Conservation (phyloP, 495 filamentous ascomycete species). For the Penicillium paxilli region DNA sequence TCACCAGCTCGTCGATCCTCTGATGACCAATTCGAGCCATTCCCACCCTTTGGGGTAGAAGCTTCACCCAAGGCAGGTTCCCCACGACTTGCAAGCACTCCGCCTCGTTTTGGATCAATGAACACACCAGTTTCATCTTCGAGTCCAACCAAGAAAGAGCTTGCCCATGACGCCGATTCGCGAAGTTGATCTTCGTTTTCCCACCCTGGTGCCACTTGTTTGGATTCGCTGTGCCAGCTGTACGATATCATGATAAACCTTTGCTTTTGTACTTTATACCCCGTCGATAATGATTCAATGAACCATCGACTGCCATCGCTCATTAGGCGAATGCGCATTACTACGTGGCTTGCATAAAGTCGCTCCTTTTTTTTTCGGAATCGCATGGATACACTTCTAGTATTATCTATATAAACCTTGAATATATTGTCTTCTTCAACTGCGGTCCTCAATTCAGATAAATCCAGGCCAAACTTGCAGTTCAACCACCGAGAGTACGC, state of each 20-base stretch:
- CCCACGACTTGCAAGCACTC: slow-evolving; percentile 1
- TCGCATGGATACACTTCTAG: neutral
- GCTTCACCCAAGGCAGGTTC: slow-evolving; percentile 4
- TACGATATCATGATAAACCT: slow-evolving; percentile 37
- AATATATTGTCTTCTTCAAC: neutral
- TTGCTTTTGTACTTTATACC: slow-evolving; percentile 22
- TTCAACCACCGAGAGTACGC: too few relatives aligned
- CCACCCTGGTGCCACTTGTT: neutral
- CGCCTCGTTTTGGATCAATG: slow-evolving; percentile 11
- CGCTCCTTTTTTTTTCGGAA: neutral
- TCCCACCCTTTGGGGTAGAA: slow-evolving; percentile 31
- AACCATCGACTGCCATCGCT: neutral
- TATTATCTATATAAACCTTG: neutral
- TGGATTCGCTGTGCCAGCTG: slow-evolving; percentile 6
- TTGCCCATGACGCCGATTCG: neutral
- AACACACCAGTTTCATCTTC: neutral
- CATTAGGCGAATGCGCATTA: neutral
- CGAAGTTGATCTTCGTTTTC: neutral
- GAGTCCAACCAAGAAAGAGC: neutral
- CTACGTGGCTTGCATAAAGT: neutral
- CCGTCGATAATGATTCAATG: slow-evolving; percentile 3
- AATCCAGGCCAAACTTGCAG: too few relatives aligned
- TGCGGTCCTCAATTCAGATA: too few relatives aligned
- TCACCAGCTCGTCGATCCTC: slow-evolving; percentile 18
- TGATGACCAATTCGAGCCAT: slow-evolving; percentile 35